A percentile compares a stretch with the other conserved stretches of the same genome.
Evolutionary conservation across 441 rosid genomes (phyloP).

Genomic region (Syzygium malaccense): DNA sequence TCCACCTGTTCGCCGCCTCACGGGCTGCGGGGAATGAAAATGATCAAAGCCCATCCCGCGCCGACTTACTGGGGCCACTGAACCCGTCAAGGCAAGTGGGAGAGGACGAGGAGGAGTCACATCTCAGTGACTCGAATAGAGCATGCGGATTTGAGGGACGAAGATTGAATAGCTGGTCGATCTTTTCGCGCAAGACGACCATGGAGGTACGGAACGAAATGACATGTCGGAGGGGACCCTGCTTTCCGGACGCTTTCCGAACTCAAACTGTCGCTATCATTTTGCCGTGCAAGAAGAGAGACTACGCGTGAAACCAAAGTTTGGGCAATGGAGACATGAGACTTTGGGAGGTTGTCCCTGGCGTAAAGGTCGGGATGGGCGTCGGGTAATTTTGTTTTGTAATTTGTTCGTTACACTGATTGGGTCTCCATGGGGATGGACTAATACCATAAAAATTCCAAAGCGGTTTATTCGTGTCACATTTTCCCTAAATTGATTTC

Average conservation of each 20-base stretch:
- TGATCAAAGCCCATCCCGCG: not conserved
- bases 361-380: not conserved
- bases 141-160: no score
- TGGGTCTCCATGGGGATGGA: not conserved
- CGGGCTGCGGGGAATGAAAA: not conserved
- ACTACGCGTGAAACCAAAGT: not conserved
- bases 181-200: not conserved
- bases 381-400: not conserved
- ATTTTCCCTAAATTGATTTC: not conserved
- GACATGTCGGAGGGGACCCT: not conserved
- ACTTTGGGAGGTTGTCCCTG: not conserved
- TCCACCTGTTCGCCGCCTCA: not conserved
- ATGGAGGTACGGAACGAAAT: not conserved
- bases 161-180: no score
- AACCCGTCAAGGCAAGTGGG: no score
- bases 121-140: no score
- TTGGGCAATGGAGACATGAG: not conserved
- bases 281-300: not conserved
- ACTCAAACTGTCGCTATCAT: not conserved
- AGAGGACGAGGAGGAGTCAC: no score
- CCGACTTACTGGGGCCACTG: not conserved
- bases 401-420: not conserved
- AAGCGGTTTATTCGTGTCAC: not conserved
- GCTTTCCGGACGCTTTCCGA: not conserved
- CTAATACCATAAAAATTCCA: no score